phyloP scores from a whole-genome alignment of 192 early-diverging fungal species.

The Piromyces finnis region DNA sequence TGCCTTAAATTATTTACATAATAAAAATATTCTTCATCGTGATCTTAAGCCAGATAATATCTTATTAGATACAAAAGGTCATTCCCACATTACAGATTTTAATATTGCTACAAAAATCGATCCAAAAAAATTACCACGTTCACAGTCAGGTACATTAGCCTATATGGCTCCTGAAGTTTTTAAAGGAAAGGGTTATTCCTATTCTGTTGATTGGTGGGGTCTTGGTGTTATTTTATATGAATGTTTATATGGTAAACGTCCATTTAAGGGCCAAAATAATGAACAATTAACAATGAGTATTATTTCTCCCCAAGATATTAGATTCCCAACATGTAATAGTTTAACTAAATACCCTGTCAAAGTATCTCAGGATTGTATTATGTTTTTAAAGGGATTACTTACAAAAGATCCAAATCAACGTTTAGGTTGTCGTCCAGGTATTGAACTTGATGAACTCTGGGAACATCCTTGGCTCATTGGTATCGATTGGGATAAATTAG shows the following conservation, averaged over 20 bases:
- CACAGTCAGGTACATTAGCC: not conserved
- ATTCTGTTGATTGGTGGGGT: not conserved
- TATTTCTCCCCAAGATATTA: conserved; percentile 33
- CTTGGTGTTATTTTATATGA: not conserved
- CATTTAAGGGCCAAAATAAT: conserved; percentile 60
- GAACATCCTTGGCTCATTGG: conserved; percentile 61
- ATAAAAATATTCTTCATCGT: conserved; percentile 58
- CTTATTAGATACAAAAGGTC: conserved; percentile 57
- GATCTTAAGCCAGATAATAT: conserved; percentile 6
- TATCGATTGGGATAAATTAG: conserved; percentile 61
- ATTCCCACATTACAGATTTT: conserved; percentile 85
- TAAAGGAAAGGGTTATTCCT: not conserved
- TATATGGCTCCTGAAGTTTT: conserved; percentile 1
- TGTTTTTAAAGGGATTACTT: conserved; percentile 51
- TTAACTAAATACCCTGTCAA: conserved; percentile 1
- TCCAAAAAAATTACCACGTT: not conserved
- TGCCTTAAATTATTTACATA: conserved; percentile 68
- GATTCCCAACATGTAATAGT: not conserved
- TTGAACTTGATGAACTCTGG: conserved; percentile 47
- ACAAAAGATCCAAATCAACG: conserved; percentile 52
- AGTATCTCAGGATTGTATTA: conserved; percentile 37
- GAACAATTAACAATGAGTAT: conserved; percentile 52
- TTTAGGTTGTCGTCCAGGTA: conserved; percentile 51
- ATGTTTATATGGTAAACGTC: conserved; percentile 22
- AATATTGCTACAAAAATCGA: conserved; percentile 1